Base-by-base conservation (phyloP, 345 rosid species). In the Hibiscus tridactylites region DNA sequence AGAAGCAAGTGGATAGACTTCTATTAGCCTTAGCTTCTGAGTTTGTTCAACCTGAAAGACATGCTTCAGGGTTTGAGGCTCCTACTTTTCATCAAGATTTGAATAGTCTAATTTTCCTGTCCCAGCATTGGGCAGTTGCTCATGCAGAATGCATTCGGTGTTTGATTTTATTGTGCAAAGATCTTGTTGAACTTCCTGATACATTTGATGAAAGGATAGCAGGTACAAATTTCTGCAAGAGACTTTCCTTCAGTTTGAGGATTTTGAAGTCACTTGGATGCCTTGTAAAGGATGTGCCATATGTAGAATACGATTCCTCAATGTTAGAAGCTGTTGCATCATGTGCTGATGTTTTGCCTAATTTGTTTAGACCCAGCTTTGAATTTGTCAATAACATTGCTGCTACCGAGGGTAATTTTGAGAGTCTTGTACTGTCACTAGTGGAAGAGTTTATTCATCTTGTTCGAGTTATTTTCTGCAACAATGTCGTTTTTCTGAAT, bases 361-460 rank as follows among this genome's bases (percentile, higher is more conserved):
- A 74, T 65, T 85, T 90, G 84, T 88, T 89, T 78, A 74, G 83
- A 73, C 80, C 80, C 56, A 71, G 73, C 70, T 78, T 84, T 76
- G 99, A 95, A 74, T 90, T 89, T 81, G 71, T 80, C 50, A 88
- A 77, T 80, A 86, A 78, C 69, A 53, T 65, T 73, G 76, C 82
- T 83, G 76, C 80, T 76, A 81, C 78, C 13, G 99, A 95, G 80
- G 88, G 90, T 76, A 85, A 81, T 79, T 81, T 84, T 71, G 99
- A 92, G 85, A 84, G 80, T 77, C 87, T 89, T 74, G 79, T 86
- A 65, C 80, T 89, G 66, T 83, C 76, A 53, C 78, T 90, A 47
- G 72, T 88, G 80, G 99, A 95, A 81, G 99, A 89, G 78, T 95
- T 89, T 82, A 87, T 92, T 77, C 88, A 80, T 78, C 87, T 92